Base-by-base conservation (phyloP, 2,329 filamentous ascomycete species). In the Colletotrichum cordylinicola region DNA sequence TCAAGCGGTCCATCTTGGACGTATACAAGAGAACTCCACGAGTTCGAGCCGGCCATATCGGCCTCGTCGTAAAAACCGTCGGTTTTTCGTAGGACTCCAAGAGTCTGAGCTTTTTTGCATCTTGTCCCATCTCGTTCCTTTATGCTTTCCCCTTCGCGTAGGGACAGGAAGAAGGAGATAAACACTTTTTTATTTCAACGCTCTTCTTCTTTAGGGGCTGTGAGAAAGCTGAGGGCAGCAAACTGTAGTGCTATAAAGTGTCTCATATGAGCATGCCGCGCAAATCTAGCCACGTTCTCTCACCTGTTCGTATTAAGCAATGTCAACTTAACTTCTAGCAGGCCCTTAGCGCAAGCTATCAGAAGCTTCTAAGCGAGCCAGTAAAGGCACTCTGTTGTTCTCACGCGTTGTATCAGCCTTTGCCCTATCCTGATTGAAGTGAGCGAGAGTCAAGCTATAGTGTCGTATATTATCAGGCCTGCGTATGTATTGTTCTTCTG, bases 131-230 rank as follows among this genome's bases (percentile, higher is more conserved):
- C n/a, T 12, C 43, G 6, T 21, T 21, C 18, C 10, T 52, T 1
- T 1, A 0, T 12, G n/a, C 8, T 6, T 52, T 13, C 4, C 18
- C 6, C 0, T 13, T n/a, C 6, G 12, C 8, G 13, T 52, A 12
- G 21, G 10, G 21, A 24, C 21, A 4, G n/a, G 21, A 13, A 33
- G 4, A 27, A 27, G 24, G 24, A 27, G 24, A 27, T 27, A 4
- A 27, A 27, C 24, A 27, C 24, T 5, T 27, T 27, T 1, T 27
- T 27, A n/a, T 27, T 27, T 27, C 24, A 27, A 27, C 6, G 24
- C 24, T 27, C 24, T 27, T 27, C 24, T n/a, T 18, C 10, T 43
- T 43, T 43, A 7, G 10, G 39, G 1, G 2, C 18, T n/a, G 39
- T n/a, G 39, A 21, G 18, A 48, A 7, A 9, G 39, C 18, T 48